These are phyloP conservation scores for Pleoardoris graminearum DNA, from an alignment of 2,329 filamentous ascomycete genomes.

Conservation along the genomic window DNA sequence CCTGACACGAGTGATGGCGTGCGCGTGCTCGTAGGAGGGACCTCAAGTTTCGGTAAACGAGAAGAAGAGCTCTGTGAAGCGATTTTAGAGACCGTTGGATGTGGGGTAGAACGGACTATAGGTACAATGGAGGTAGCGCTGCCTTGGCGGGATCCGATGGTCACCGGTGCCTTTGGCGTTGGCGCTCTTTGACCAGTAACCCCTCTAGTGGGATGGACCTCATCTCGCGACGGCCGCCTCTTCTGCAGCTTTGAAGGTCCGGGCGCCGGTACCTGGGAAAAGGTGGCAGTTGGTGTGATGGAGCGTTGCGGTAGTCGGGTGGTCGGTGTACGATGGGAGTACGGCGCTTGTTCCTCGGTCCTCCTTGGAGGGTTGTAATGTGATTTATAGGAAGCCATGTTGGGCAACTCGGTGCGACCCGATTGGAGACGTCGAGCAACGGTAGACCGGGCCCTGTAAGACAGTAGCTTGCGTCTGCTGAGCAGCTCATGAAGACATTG, in stretches of 20 bases:
- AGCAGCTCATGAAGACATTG: slow-evolving; percentile 49
- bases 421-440: slow-evolving; percentile 28
- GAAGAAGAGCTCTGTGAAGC: slow-evolving; percentile 31
- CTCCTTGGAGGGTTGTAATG: slow-evolving; percentile 40
- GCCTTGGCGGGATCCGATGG: slow-evolving; percentile 27
- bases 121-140: slow-evolving; percentile 27
- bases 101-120: slow-evolving; percentile 23
- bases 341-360: slow-evolving; percentile 33
- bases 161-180: slow-evolving; percentile 17
- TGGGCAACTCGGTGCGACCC: slow-evolving; percentile 42
- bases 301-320: slow-evolving; percentile 45
- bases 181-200: slow-evolving; percentile 25
- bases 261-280: slow-evolving; percentile 30
- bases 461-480: slow-evolving; percentile 38
- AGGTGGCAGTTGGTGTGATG: slow-evolving; percentile 37
- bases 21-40: slow-evolving; percentile 36
- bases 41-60: slow-evolving; percentile 42
- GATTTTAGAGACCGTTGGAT: slow-evolving; percentile 25
- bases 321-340: slow-evolving; percentile 31
- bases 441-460: slow-evolving; percentile 34
- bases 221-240: slow-evolving; percentile 40
- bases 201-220: slow-evolving; percentile 22
- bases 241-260: slow-evolving; percentile 43
- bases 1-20: slow-evolving; percentile 56
- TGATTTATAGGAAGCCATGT: slow-evolving; percentile 50